Evolutionary conservation across 1,139 yeast genomes (phyloP), one percentile per base, ranked within the genome.

Genomic region (Diutina siamensis): DNA sequence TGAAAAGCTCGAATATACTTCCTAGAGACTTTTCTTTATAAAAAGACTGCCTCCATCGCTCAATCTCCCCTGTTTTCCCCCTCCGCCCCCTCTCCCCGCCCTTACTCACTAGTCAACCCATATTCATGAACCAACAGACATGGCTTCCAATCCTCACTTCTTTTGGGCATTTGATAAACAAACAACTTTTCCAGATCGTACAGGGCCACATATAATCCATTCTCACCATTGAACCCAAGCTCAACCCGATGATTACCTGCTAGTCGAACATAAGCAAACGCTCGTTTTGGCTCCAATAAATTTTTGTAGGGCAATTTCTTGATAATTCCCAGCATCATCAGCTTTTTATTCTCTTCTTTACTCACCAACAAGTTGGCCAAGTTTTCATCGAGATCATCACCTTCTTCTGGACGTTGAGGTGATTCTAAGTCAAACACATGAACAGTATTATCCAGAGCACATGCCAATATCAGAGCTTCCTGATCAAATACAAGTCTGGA

Each of bases 301-400:
- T 67, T 64, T 48, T 63, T 64, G 51, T 70, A 70, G 2, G 76
- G 76, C 12, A 71, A 55, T 32, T 63, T 67, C 46, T 65, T 66
- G 40, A 70, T 62, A 34, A 71, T 51, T 10, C 42, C 42, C 42
- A 38, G 42, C 42, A 38, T 38, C 42, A 38, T 25, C 44, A 65
- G 60, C 52, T 64, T 63, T 12, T 44, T 44, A 3, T 50, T 52
- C n/a, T 49, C 53, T n/a, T 40, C 35, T 20, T 40, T 31, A 3
- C 22, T 12, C 28, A 69, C 53, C 12, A 71, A 54, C 31, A 70
- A 55, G 46, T 63, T 68, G n/a, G 74, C 72, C 44, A 70, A 54
- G 51, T 68, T 70, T 46, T 69, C 74, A 51, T 70, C 68, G 45
- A 70, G 57, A 49, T 68, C 53, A 10, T 49, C 53, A 13, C 27